Base-by-base conservation (phyloP, 2,329 filamentous ascomycete species). In the Aplosporella prunicola region DNA sequence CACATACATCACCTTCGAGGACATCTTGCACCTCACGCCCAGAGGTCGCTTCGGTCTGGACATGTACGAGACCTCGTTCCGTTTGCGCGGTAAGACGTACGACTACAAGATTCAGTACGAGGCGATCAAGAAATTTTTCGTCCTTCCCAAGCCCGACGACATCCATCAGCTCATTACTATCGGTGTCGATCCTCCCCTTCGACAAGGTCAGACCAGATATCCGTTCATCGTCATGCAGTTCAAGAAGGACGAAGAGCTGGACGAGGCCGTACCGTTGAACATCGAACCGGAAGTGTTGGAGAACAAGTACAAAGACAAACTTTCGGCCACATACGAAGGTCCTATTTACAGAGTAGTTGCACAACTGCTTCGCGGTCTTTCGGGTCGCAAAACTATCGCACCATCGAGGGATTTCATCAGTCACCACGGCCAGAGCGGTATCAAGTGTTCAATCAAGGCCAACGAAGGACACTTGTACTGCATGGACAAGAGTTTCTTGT, bases 61-160 rank as follows among this genome's bases (percentile, higher is more conserved):
- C 62, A 94, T 98, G 82, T 98, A 98, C 73, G 91, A 96, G 62
- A 81, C 78, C 11, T 96, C 91, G 2, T 96, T 98, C 74, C 82
- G 91, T 45, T 74, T 98, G 44, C 89, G 91, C 47, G 91, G 91
- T 54, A 98, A 98, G 68, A 98, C 91, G 16, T 98, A 98, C 69
- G 93, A 98, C 68, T 98, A 98, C 77, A 98, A 98, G 74, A 96
- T 98, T 48, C 87, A 95, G 60, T 98, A 95, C 64, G 85, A 95
- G 41, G 78, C 81, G 33, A 87, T 96, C 66, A 98, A 98, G 71
- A 96, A 96, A 61, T 96, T 96, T 59, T 95, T 98, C 79, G 76
- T 96, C 20, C 77, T 98, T 5, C 91, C 91, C 32, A 98, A 98
- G 67, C 91, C 91, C n/a, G 91, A 98, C 59, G 91, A 98, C 49